Base-by-base conservation (phyloP, 805 yeast species). In the Metschnikowia kunwiensis region DNA sequence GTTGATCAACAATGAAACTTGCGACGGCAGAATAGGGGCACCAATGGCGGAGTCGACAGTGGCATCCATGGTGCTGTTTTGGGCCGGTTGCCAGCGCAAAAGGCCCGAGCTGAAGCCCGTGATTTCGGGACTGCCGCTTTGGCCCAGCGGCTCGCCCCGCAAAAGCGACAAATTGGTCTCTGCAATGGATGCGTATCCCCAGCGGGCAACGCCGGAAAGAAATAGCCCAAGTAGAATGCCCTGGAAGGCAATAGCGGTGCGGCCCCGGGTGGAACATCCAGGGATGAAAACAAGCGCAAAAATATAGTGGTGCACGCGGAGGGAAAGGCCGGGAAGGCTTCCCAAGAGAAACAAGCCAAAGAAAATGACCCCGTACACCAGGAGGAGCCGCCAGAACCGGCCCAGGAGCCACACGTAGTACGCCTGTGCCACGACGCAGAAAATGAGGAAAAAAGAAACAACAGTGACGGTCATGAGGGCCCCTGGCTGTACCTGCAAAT, bases 171-270 rank as follows among this genome's bases (percentile, higher is more conserved):
- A 61, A 17, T 74, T 74, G 0, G 96, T 86, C 53, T 91, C 96
- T 1, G 85, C 78, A 38, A 91, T 78, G 10, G 96, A 80, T 2
- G 94, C 97, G 51, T 84, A 80, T 38, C 93, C 97, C 98, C 98
- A 91, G 38, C 94, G 68, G 0, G 94, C 77, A 1, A 86, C 78
- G 0, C 98, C 98, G 15, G 89, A 82, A 5, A 88, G 68, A 32
- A 84, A 71, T 29, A 91, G 65, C 0, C 97, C 98, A 0, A 86
- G 56, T 16, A 91, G 63, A 1, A 91, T 74, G 2, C 97, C 97
- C 55, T 89, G 96, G 53, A 86, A 82, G 7, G 82, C 50, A 47
- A 83, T 67, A 0, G 89, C 88, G 0, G 85, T 69, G 26, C 75
- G 54, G 0, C 93, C 89, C 46, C 78, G 67, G 0, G 91, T 84